A percentile compares a stretch with the other conserved stretches of the same genome.
Conservation (phyloP, 1,284 basidiomycete species). For the Wolfiporia cocos region DNA sequence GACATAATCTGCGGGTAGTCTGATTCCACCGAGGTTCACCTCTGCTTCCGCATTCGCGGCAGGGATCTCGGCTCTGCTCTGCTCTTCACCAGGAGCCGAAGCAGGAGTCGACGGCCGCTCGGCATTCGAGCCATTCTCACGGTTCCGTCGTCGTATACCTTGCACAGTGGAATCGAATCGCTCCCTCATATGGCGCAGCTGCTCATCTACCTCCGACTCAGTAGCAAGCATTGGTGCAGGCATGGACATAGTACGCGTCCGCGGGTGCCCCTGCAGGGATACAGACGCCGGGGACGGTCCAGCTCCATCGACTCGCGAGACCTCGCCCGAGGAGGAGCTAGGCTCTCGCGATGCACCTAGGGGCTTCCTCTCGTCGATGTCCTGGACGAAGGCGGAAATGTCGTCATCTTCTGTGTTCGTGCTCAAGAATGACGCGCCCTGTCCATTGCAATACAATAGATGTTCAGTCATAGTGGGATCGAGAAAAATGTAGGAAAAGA, state of each 20-base stretch:
- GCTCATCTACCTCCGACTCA: constrained; percentile 56
- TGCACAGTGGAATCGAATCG: constrained; percentile 51
- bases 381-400: constrained; percentile 67
- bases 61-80: constrained; percentile 7
- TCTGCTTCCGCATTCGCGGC: constrained; percentile 10
- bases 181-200: constrained; percentile 57
- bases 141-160: constrained; percentile 22
- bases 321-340: constrained; percentile 1
- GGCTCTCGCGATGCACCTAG: constrained; percentile 34
- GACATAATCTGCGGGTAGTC: constrained; percentile 16
- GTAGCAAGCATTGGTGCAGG: constrained; percentile 44
- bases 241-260: constrained; percentile 15
- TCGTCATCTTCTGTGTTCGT: constrained; percentile 64
- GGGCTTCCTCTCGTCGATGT: constrained; percentile 64
- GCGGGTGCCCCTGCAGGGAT: constrained; percentile 6
- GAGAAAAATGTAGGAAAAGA: neutral
- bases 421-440: constrained; percentile 40
- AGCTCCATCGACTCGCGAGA: constrained; percentile 1
- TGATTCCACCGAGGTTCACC: constrained; percentile 5
- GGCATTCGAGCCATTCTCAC: constrained; percentile 12
- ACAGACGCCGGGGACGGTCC: neutral
- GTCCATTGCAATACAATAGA: constrained; percentile 1
- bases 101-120: constrained; percentile 5
- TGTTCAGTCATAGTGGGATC: neutral
- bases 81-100: constrained; percentile 1